These are phyloP conservation scores for Pseudocohnilembus persalinus DNA, from an alignment of 169 alveolate genomes.

Conservation along the genomic window DNA sequence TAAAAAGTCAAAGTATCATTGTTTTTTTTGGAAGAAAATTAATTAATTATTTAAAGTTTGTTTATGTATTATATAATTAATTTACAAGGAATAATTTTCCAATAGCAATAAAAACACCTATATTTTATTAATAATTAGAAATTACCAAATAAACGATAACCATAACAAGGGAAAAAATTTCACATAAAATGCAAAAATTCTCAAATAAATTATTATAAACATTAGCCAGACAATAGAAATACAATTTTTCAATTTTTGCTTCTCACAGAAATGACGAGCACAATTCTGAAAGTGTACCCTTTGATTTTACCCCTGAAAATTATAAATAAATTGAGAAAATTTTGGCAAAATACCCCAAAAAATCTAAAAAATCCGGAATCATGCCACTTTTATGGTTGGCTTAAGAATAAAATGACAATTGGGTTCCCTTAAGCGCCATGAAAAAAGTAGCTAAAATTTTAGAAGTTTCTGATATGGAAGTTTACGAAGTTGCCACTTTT, in stretches of 20 bases:
- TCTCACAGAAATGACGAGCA: conserved; percentile 54
- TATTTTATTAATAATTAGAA: background rate
- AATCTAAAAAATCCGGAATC: conserved; percentile 70
- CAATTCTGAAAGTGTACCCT: conserved; percentile 65
- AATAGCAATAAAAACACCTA: background rate
- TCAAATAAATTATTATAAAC: too few relatives aligned
- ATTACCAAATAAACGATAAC: background rate
- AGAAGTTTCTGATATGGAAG: conserved; percentile 78
- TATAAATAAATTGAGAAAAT: conserved; percentile 57
- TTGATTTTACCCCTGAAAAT: conserved; percentile 75
- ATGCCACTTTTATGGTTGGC: conserved; percentile 70
- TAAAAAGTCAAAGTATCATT: too few relatives aligned
- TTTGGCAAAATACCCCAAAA: conserved; percentile 64
- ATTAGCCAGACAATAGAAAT: background rate
- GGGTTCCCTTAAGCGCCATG: conserved; percentile 79
- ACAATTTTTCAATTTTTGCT: conserved; percentile 34
- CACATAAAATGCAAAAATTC: background rate
- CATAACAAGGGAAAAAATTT: background rate
- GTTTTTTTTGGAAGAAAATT: too few relatives aligned
- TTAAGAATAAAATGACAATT: conserved; percentile 70
- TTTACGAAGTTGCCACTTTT: conserved; percentile 78
- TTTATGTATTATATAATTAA: too few relatives aligned
- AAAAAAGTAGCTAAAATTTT: conserved; percentile 76
- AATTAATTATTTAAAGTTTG: too few relatives aligned
- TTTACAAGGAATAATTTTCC: too few relatives aligned